phyloP scores from a whole-genome alignment of 2,329 filamentous ascomycete genomes.

The Fusarium tuaranense region DNA sequence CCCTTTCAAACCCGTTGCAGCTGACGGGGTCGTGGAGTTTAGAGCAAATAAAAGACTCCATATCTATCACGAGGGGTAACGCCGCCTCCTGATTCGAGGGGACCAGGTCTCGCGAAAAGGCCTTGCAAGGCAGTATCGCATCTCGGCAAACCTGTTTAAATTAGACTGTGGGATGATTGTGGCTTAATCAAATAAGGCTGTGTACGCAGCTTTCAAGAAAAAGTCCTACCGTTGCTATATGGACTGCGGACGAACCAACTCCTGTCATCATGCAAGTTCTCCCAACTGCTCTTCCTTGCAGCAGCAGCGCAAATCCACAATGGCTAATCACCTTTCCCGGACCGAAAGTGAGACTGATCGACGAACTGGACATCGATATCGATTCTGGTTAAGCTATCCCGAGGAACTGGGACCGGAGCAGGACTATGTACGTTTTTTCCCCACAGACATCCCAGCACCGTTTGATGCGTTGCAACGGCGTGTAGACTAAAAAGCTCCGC shows the following conservation, averaged over 20 bases:
- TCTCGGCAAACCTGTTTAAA: background rate
- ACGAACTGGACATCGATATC: background rate
- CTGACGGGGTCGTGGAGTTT: background rate
- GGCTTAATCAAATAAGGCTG: conserved; percentile 6
- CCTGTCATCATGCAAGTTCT: background rate
- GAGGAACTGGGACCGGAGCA: conserved; percentile 21
- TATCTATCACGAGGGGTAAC: conserved; percentile 4
- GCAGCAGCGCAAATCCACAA: background rate
- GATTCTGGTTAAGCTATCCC: conserved; percentile 15
- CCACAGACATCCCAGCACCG: background rate
- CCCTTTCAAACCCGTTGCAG: background rate
- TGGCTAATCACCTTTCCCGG: conserved; percentile 4
- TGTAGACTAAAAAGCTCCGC: background rate
- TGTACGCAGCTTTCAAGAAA: background rate
- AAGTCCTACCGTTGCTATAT: background rate
- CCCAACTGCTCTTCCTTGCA: background rate
- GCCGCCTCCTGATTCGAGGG: conserved; percentile 19
- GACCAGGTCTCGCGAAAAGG: background rate
- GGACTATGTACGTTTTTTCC: conserved; percentile 14
- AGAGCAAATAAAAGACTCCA: background rate
- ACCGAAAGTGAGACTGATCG: background rate
- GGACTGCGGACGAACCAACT: background rate
- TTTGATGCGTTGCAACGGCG: background rate
- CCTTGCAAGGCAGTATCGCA: background rate
- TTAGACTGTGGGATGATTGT: background rate